Conservation (phyloP, 257 asterid species). For the Nicotiana sylvestris region DNA sequence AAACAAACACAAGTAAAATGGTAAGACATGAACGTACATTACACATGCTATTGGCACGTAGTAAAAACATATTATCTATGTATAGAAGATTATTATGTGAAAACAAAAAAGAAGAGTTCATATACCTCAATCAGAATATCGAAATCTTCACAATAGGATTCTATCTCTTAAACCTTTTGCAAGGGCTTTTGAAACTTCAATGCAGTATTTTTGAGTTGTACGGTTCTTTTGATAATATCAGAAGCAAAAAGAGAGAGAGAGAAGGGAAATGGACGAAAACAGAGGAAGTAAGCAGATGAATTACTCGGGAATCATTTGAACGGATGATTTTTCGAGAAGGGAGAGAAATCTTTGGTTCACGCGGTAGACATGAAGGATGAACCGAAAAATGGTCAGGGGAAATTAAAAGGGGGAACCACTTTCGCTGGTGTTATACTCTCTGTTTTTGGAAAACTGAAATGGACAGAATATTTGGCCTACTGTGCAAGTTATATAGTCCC, state of each 20-base stretch:
- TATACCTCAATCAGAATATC: not conserved
- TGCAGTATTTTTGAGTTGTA: not conserved
- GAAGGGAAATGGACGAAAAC: not conserved
- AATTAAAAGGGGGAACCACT: not conserved
- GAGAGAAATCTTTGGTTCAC: not conserved
- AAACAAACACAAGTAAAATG: not conserved
- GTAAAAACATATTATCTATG: not conserved
- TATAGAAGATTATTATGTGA: not conserved
- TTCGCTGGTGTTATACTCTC: not conserved
- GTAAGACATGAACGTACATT: not conserved
- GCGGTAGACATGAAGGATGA: not conserved
- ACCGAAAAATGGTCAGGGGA: not conserved
- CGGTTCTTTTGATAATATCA: not conserved
- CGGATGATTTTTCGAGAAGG: not conserved
- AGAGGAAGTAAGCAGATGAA: not conserved
- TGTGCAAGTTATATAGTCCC: not conserved
- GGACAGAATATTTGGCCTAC: not conserved
- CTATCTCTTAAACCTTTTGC: not conserved
- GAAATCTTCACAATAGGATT: not conserved
- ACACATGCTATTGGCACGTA: not conserved
- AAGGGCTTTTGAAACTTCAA: not conserved
- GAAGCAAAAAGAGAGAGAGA: not conserved
- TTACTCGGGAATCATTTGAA: not conserved
- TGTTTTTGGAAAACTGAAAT: not conserved
- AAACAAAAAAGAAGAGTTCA: not conserved